Base-by-base conservation (phyloP, 1,284 basidiomycete species). In the Trametes polyzona region DNA sequence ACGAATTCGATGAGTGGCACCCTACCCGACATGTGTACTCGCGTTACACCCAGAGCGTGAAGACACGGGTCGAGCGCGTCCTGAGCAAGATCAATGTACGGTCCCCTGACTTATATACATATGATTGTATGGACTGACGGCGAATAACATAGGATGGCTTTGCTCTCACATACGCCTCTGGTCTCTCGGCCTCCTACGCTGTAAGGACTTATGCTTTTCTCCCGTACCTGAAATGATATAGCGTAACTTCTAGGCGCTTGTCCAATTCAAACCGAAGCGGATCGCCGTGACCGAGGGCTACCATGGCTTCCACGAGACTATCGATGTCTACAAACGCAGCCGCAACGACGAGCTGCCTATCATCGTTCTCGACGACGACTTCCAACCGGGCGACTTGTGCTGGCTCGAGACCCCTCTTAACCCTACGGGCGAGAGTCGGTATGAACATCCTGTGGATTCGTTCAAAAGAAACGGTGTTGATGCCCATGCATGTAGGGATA, bases 391-490 rank as follows among this genome's bases (percentile, higher is more conserved):
- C 12, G 91, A 93, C 70, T 64, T 96, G 2, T 91, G 90, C 63
- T 96, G 94, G 92, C 74, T 96, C 23, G 95, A 97, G 75, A 95
- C 92, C 0, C 95, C 95, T 1, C 66, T 95, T 59, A 96, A 97
- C 69, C 95, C 95, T 2, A 92, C 85, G 0, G 95, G 95, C 41
- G 90, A 92, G 70, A 86, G 90, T 11, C 84, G 84, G 88, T 84
- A 63, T 32, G 30, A 9, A 2, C 12, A 19, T 9, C 19, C 5
- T 24, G 14, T 1, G 35, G n/a, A 29, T n/a, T 27, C 6, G 24
- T 4, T 39, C 35, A 23, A 19, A 37, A 19, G 16, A 17, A n/a
- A n/a, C n/a, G n/a, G n/a, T 11, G 21, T 26, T 42, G 16, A 42
- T n/a, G 4, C n/a, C n/a, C 7, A 14, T 10, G 2, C 59, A n/a